Evolutionary conservation across 2,329 filamentous ascomycete genomes (phyloP), one percentile per base, ranked within the genome.

Genomic region (Achaetomium macrosporum): DNA sequence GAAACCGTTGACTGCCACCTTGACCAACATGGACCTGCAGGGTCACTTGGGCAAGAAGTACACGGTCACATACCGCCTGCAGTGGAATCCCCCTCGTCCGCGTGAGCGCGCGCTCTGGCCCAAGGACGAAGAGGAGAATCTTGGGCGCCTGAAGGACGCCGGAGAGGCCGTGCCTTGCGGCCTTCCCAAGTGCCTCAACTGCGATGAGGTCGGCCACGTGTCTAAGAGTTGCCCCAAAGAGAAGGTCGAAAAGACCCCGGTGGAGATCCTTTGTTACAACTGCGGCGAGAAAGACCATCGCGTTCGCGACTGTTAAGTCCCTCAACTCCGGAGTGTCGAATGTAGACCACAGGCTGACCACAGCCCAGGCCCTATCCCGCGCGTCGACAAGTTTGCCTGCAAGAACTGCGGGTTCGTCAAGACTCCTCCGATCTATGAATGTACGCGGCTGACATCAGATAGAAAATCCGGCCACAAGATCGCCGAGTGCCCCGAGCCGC

Each of bases 21-120:
- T 83, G 59, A 87, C 82, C 55, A 84, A 86, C 68, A 85, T 88
- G 80, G 84, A 88, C 58, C 71, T 88, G 1, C 84, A 88, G 62
- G 85, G 85, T 5, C 80, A 85, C 56, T 71, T 85, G 17, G 77
- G 77, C 53, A 83, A 82, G 67, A 83, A 82, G 64, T 88, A 78
- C 60, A 77, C 77, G 1, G 73, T 88, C 46, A 79, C 79, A 0
- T 82, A 84, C 63, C 80, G 85, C 45, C 82, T 83, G 59, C 75
- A 74, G 1, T 68, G 76, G 31, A 79, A 79, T 58, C 78, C 84
- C 0, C 66, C 71, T 17, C 78, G 82, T 3, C 79, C 79, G 30
- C 78, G 78, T 47, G 79, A 87, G 66, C 74, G 73, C 17, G 73
- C 78, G 1, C 66, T 71, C 1, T 89, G 83, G 81, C 85, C 85